Base-by-base conservation (phyloP, 192 early-diverging fungal species). In the Linnemannia exigua region DNA sequence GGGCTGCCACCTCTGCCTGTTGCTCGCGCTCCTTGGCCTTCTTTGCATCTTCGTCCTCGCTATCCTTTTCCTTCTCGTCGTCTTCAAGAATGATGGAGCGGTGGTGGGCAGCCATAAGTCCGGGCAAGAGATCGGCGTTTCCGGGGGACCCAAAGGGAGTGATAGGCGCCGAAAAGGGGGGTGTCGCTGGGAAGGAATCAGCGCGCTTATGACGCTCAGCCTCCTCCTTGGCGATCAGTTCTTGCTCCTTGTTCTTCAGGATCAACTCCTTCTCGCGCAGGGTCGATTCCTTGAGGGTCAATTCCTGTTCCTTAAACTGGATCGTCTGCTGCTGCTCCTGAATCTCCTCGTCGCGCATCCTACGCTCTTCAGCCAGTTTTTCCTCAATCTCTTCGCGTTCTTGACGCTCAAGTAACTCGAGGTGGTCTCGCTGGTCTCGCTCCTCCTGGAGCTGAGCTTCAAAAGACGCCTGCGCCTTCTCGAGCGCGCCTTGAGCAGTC, bases 101-200 rank as follows among this genome's bases (percentile, higher is more conserved):
- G 4, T 20, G 67, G 44, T 80, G 84, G 20, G 77, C 78, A 25
- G 70, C 77, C 79, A 86, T 73, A 36, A 86, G n/a, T 11, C 31
- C 70, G 12, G 77, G 78, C 50, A 80, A 37, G 11, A 80, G 70
- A 54, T 86, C 84, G 38, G 25, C 38, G 25, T 79, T 86, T 20
- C 54, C 48, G 1, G 84, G 84, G 0, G 84, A 86, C 9, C 84
- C 84, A 69, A 77, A 86, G 19, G 84, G 84, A 35, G 84, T 86
- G 31, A 80, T 72, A 3, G 84, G 78, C 12, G 77, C 77, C 3
- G 83, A 75, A 68, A 76, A 75, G 6, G 83, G 83, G 3, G 77
- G 77, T 3, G 83, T 76, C 15, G 47, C 28, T 17, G 79, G 74
- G 50, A 72, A 67, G 61, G 69, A 52, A 44, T 76, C 77, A 5